These are phyloP conservation scores for Paraleonurus japonicus DNA, from an alignment of 257 asterid species.

Conservation along the genomic window DNA sequence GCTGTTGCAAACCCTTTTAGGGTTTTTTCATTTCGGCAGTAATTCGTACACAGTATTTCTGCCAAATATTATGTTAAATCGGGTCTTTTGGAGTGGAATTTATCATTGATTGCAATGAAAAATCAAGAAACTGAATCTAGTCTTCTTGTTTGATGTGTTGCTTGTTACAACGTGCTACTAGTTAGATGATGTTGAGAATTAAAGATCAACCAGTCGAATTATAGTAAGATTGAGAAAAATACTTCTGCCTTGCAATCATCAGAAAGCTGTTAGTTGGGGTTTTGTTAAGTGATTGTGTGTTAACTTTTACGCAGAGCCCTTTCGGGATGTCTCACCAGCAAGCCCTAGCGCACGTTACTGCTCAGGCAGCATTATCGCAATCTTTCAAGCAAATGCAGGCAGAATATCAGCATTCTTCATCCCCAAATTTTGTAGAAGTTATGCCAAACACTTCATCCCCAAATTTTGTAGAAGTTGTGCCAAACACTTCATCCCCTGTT, in stretches of 20 bases:
- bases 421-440: conserved; percentile 33
- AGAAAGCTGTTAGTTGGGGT: background rate
- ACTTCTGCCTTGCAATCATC: background rate
- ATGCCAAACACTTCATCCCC: conserved; percentile 30
- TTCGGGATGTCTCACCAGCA: conserved; percentile 99
- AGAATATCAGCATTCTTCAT: conserved; percentile 44
- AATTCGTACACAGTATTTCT: background rate
- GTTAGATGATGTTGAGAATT: background rate
- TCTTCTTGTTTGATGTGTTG: background rate
- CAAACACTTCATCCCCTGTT: conserved; percentile 29
- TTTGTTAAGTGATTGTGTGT: background rate
- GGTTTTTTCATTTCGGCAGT: background rate
- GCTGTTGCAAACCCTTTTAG: conserved; percentile 9
- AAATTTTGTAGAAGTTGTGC: conserved; percentile 32
- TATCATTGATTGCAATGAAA: background rate
- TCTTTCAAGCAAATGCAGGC: conserved; percentile 67
- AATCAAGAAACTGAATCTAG: background rate
- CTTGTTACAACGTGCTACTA: background rate
- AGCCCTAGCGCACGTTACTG: conserved; percentile 92
- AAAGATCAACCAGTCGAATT: background rate
- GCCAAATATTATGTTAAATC: background rate
- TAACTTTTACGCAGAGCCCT: conserved; percentile 60
- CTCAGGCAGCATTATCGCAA: conserved; percentile 82
- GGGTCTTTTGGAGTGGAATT: background rate
- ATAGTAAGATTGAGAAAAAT: background rate